Base-by-base conservation (phyloP, 1,284 basidiomycete genomes). In the Puccinia triticina region DNA sequence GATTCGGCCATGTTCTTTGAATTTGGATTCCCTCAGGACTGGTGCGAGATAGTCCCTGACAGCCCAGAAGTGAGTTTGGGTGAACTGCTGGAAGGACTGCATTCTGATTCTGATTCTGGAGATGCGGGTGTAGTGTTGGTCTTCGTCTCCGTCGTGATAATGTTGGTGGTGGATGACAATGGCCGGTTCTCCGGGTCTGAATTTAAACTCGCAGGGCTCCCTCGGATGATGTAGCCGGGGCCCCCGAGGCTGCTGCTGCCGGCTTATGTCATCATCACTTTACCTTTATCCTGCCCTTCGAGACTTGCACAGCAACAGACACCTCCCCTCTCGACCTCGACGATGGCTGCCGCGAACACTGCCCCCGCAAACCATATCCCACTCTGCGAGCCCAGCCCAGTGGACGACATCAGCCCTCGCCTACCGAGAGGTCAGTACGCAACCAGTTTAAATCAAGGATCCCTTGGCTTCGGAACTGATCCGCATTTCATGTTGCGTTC, bases 1-100 rank as follows among this genome's bases (percentile, higher is more conserved):
- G 86, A 97, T 96, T 80, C 96, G 90, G 16, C 96, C 96, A 86
- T 98, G 94, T 88, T 99, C 96, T 88, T 97, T 98, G 90, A 99
- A 99, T 88, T 98, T 98, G 89, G 93, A 95, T 89, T 99, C 96
- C 86, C 93, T 93, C 85, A 99, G 90, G 46, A 98, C 96, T 8
- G 96, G 96, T 83, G 94, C 94, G 83, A 99, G 92, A 88, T 97
- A 97, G 88, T 98, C 96, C 85, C 96, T 92, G 83, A 98, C 93
- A 16, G 94, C 93, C 92, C 94, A 97, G 88, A 93, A 94, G 89
- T 96, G 94, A 89, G 92, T 91, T 91, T 92, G 83, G 40, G 77
- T 80, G 67, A 80, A 80, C 50, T 80, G 77, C 29, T 80, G 77
- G 29, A 80, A 71, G 14, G 77, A 80, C 50, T 80, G 77, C 77